Evolutionary conservation across 208 protist genomes (phyloP), one percentile per base, ranked within the genome.

Genomic region (Angomonas ambiguus): DNA sequence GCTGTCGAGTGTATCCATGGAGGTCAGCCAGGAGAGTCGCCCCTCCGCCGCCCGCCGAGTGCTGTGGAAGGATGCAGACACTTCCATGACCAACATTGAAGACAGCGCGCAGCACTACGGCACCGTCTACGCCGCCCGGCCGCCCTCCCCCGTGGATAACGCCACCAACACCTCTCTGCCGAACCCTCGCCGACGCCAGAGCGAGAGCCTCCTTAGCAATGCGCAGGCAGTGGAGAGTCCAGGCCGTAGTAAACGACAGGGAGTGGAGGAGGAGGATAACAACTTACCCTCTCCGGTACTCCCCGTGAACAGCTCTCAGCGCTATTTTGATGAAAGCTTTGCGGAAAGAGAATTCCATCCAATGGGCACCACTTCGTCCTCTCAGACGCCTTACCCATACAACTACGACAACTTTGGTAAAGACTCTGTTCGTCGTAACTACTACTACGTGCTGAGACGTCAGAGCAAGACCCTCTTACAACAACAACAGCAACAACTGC

Each of bases 251-350:
- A n/a, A n/a, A n/a, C n/a, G n/a, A n/a, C n/a, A n/a, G n/a, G n/a
- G n/a, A n/a, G n/a, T n/a, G n/a, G n/a, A 45, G 8, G 38, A n/a
- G 38, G 38, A 45, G 8, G 38, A 45, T 8, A 16, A 45, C 11
- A 45, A 45, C 38, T 45, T 45, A 16, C 56, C 62, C 0, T 55
- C 48, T 16, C 56, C 62, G 10, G 62, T 67, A 20, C n/a, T 55
- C 30, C 41, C 38, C 11, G 11, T 45, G 38, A 45, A 45, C 38
- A 45, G 38, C 38, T 45, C 38, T 8, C 38, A 45, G 38, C 38
- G 38, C 38, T 45, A n/a, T 16, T 45, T 45, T 45, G 38, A 45
- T 16, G 38, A 45, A 45, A 45, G 38, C 38, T 45, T 45, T 45
- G 38, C 38, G 38, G 38, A 45, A 16, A 45, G 38, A 45, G 38